phyloP scores from a whole-genome alignment of 169 alveolate genomes.

The Cryptosporidium canis region DNA sequence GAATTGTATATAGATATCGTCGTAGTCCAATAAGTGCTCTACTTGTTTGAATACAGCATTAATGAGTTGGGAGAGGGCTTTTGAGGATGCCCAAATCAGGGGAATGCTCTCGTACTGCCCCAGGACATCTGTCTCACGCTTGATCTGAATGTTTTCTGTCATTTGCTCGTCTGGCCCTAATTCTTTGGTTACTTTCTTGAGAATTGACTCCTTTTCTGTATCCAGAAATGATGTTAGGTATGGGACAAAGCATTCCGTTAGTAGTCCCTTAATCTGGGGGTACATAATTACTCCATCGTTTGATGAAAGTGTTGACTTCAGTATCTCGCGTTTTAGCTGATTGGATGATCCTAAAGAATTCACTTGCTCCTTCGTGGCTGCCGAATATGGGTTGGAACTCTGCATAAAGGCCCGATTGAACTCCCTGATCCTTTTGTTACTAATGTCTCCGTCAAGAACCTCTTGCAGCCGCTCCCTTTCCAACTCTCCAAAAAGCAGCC shows the following conservation, averaged over 20 bases:
- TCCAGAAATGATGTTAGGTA: slow-evolving; percentile 33
- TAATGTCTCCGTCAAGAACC: background rate
- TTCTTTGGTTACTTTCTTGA: slow-evolving; percentile 5
- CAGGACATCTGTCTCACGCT: slow-evolving; percentile 6
- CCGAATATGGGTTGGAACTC: background rate
- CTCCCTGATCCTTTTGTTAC: background rate
- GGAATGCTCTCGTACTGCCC: slow-evolving; percentile 25
- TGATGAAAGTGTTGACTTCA: background rate
- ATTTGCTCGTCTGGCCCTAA: background rate
- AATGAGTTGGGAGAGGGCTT: background rate
- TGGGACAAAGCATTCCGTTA: slow-evolving; percentile 52
- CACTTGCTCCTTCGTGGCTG: background rate
- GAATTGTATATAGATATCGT: slow-evolving; percentile 41
- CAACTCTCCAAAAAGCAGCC: slow-evolving; percentile 9
- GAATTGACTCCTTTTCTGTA: background rate
- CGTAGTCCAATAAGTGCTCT: slow-evolving; percentile 37
- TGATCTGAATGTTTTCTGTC: slow-evolving; percentile 36
- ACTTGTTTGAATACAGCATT: slow-evolving; percentile 6
- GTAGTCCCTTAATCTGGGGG: slow-evolving; percentile 9
- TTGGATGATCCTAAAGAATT: background rate
- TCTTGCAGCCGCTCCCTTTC: slow-evolving; percentile 13
- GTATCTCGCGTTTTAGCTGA: background rate
- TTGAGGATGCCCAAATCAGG: slow-evolving; percentile 48
- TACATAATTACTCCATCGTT: background rate
- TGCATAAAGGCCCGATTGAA: background rate